phyloP scores from a whole-genome alignment of 257 asterid genomes.

The Voacanga thouarsii region DNA sequence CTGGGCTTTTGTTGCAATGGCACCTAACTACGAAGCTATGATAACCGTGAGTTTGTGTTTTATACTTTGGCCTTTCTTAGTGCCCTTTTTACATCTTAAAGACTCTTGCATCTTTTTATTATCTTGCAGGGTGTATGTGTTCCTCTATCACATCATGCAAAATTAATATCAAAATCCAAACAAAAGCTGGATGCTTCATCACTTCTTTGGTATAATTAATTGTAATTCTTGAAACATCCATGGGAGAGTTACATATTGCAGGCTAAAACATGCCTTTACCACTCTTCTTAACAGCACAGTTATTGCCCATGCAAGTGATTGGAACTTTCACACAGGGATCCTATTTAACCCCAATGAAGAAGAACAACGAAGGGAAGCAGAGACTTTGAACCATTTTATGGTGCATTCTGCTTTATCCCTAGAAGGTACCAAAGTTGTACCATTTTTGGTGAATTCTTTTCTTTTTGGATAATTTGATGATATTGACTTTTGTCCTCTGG shows the following conservation, averaged over 20 bases:
- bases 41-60: conserved; percentile 52
- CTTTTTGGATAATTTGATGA: neutral
- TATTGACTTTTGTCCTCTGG: neutral
- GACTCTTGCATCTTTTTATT: neutral
- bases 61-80: neutral
- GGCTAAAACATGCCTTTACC: neutral
- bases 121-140: conserved; percentile 82
- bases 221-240: conserved; percentile 1
- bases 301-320: conserved; percentile 98
- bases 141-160: conserved; percentile 85
- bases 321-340: conserved; percentile 83
- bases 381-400: conserved; percentile 84
- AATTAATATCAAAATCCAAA: conserved; percentile 76
- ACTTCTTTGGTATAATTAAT: conserved; percentile 55
- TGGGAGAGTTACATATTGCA: neutral
- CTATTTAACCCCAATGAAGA: conserved; percentile 69
- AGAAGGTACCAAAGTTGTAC: conserved; percentile 57
- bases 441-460: neutral
- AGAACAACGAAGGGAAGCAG: conserved; percentile 76
- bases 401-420: conserved; percentile 82
- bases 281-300: conserved; percentile 58
- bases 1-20: conserved; percentile 97
- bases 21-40: conserved; percentile 81
- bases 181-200: conserved; percentile 74
- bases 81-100: neutral